These are phyloP conservation scores for Meripilus lineatus DNA, from an alignment of 1,284 basidiomycete species.

Conservation along the genomic window DNA sequence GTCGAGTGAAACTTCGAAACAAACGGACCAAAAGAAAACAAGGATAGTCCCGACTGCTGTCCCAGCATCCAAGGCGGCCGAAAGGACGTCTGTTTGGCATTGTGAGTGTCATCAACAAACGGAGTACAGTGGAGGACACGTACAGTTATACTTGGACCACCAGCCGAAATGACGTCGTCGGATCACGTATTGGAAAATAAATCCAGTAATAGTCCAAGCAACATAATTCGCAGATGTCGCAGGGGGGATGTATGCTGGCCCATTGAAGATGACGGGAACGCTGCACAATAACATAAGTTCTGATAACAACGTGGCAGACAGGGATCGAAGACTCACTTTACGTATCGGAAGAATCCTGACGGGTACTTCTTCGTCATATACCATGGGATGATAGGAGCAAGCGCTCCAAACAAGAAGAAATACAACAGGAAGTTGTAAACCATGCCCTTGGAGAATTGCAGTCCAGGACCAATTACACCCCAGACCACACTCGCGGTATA, in stretches of 20 bases:
- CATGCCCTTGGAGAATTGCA: slow-evolving; percentile 39
- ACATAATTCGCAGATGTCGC: slow-evolving; percentile 42
- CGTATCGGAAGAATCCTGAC: slow-evolving; percentile 38
- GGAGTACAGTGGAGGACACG: slow-evolving; percentile 5
- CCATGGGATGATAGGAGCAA: slow-evolving; percentile 41
- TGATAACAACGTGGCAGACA: background rate
- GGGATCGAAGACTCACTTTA: slow-evolving; percentile 29
- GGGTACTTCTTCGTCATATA: slow-evolving; percentile 38
- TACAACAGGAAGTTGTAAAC: slow-evolving; percentile 37
- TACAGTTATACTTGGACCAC: slow-evolving; percentile 50
- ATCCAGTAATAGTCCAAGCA: slow-evolving; percentile 44
- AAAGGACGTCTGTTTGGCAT: slow-evolving; percentile 39
- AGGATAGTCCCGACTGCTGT: slow-evolving; percentile 52
- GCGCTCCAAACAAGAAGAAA: slow-evolving; percentile 54
- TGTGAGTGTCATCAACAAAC: background rate
- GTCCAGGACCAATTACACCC: slow-evolving; percentile 43
- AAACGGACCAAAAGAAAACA: slow-evolving; percentile 50
- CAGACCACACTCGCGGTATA: slow-evolving; percentile 42
- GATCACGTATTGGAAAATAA: slow-evolving; percentile 50
- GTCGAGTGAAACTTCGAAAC: background rate
- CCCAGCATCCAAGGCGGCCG: slow-evolving; percentile 55
- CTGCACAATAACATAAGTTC: slow-evolving; percentile 2
- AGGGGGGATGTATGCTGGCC: slow-evolving; percentile 46
- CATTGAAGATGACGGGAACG: slow-evolving; percentile 47
- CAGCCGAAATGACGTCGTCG: slow-evolving; percentile 44